phyloP scores from a whole-genome alignment of 345 rosid species.

The Acer negundo region DNA sequence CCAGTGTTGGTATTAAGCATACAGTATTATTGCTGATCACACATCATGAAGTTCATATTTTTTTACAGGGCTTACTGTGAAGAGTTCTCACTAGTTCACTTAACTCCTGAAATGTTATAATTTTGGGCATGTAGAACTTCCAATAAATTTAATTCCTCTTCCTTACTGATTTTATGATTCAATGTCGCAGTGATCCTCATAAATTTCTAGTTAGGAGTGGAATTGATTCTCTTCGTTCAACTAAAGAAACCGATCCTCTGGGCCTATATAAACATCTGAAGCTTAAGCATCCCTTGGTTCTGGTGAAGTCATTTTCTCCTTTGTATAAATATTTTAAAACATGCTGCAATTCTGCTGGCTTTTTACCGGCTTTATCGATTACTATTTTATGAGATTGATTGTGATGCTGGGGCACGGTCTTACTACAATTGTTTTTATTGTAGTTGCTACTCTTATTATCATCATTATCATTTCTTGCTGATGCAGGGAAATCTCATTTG shows the following conservation, averaged over 20 bases:
- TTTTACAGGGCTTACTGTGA: too few relatives aligned
- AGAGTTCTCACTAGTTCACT: too few relatives aligned
- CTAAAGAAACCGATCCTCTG: conserved; percentile 7
- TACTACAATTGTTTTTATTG: not conserved
- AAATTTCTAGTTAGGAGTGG: conserved; percentile 6
- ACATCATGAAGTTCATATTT: too few relatives aligned
- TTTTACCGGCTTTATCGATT: not conserved
- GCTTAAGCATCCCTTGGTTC: conserved; percentile 9
- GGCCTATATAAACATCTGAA: conserved; percentile 2
- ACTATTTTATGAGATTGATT: not conserved
- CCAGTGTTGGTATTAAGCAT: not conserved
- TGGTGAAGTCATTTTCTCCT: conserved; percentile 15
- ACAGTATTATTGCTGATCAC: not conserved
- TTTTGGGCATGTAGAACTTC: too few relatives aligned
- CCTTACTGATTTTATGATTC: not conserved
- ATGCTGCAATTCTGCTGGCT: not conserved
- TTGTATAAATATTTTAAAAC: not conserved
- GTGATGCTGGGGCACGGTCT: not conserved
- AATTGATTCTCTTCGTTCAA: not conserved
- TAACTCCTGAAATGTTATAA: too few relatives aligned
- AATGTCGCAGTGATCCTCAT: conserved; percentile 18
- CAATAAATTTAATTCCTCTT: not conserved
- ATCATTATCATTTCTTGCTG: not conserved
- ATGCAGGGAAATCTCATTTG: not conserved
- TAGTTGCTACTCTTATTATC: not conserved